phyloP scores from a whole-genome alignment of 108 stramenopile species.

The Craspedostauros australis region DNA sequence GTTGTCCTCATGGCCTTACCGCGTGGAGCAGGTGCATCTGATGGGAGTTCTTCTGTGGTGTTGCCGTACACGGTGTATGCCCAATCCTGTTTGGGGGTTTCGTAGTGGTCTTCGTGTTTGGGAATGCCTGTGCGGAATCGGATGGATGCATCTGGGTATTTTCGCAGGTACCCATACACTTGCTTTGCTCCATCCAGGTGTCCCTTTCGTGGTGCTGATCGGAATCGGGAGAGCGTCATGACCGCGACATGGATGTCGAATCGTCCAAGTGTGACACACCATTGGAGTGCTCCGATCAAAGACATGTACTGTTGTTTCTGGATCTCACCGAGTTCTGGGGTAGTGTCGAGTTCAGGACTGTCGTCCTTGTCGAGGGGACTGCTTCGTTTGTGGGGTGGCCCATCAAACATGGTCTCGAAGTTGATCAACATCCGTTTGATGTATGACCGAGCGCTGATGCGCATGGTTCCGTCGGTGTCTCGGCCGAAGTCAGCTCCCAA shows the following conservation, averaged over 20 bases:
- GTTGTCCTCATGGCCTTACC: constrained; percentile 4
- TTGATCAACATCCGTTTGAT: constrained; percentile 17
- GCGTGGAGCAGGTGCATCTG: constrained; percentile 3
- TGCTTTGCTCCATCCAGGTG: constrained; percentile 21
- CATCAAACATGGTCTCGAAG: constrained; percentile 19
- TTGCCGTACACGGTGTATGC: constrained; percentile 3
- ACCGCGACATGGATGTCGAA: constrained; percentile 19
- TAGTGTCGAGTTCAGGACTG: constrained; percentile 17
- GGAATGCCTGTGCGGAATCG: neutral
- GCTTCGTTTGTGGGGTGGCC: constrained; percentile 13
- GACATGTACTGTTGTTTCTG: constrained; percentile 11
- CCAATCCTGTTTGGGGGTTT: constrained; percentile 2
- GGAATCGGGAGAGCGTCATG: constrained; percentile 16
- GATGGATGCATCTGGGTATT: constrained; percentile 9
- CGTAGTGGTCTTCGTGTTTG: neutral
- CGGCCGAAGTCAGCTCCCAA: constrained; percentile 1
- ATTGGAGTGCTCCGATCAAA: constrained; percentile 22
- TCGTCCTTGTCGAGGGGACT: constrained; percentile 6
- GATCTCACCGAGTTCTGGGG: constrained; percentile 3
- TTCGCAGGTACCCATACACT: constrained; percentile 26
- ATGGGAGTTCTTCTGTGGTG: constrained; percentile 4
- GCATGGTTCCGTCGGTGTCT: constrained; percentile 9
- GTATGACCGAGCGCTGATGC: constrained; percentile 4
- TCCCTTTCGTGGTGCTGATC: constrained; percentile 20
- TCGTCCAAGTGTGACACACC: constrained; percentile 19